phyloP scores from a whole-genome alignment of 768 basidiomycete species.

The Leccinellum albellum region DNA sequence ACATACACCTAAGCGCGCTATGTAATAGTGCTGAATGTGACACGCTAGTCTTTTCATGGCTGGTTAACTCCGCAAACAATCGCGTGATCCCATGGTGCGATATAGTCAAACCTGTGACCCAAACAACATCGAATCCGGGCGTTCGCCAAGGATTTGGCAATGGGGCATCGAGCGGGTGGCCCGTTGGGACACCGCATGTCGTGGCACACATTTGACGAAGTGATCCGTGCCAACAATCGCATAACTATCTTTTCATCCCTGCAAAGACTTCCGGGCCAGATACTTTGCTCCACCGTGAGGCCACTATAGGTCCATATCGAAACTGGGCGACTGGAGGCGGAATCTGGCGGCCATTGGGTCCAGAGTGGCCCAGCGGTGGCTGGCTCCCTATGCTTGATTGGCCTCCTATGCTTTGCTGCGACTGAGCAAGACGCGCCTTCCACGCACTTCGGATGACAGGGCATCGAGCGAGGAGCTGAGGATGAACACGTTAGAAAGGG shows the following conservation, averaged over 20 bases:
- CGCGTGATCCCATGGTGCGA: conserved; percentile 1
- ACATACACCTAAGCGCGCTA: conserved; percentile 14
- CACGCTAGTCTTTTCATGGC: conserved; percentile 8
- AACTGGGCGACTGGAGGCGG: conserved; percentile 17
- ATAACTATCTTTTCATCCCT: conserved; percentile 62
- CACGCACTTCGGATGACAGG: conserved; percentile 65
- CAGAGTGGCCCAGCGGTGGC: conserved; percentile 15
- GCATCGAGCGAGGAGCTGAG: conserved; percentile 65
- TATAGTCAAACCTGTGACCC: conserved; percentile 4
- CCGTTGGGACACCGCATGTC: conserved; percentile 5
- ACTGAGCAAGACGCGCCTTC: conserved; percentile 59
- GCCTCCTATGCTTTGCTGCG: conserved; percentile 23
- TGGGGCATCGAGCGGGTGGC: conserved; percentile 1
- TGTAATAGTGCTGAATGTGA: conserved; percentile 14
- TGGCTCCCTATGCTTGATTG: conserved; percentile 16
- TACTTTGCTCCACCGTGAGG: conserved; percentile 71
- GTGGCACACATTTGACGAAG: conserved; percentile 5
- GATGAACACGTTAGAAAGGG: conserved; percentile 13
- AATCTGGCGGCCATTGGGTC: conserved; percentile 23
- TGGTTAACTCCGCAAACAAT: neutral
- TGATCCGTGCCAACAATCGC: neutral
- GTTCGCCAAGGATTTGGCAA: conserved; percentile 3
- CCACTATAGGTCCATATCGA: conserved; percentile 62
- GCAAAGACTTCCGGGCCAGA: conserved; percentile 57
- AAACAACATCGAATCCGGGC: conserved; percentile 2